Percentiles rank a stretch among this genome's conserved stretches.
phyloP scores from a whole-genome alignment of 2,329 filamentous ascomycete genomes.

The Scleromitrula shiraiana region DNA sequence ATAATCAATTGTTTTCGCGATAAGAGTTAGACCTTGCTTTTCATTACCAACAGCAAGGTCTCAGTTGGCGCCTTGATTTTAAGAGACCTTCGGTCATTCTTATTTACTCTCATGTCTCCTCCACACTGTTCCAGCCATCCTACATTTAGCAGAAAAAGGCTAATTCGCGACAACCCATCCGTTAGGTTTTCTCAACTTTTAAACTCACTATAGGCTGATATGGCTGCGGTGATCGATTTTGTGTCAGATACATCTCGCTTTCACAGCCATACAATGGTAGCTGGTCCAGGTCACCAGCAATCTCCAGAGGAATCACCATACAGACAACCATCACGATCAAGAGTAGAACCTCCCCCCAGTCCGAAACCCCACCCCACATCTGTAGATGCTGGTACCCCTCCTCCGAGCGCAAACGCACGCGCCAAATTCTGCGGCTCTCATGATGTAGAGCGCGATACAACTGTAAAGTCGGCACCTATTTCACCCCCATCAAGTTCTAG shows the following conservation, averaged over 20 bases:
- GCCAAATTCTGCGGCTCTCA: slow-evolving; percentile 11
- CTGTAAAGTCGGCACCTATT: slow-evolving; percentile 18
- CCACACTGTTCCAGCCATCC: slow-evolving; percentile 1
- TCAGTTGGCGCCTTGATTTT: neutral
- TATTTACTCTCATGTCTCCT: slow-evolving; percentile 1
- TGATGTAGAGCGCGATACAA: slow-evolving; percentile 9
- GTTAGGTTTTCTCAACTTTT: slow-evolving; percentile 18
- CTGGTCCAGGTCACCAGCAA: slow-evolving; percentile 35
- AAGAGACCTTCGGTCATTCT: neutral
- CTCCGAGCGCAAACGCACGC: slow-evolving; percentile 17
- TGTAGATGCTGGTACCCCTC: slow-evolving; percentile 18
- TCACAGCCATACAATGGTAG: slow-evolving; percentile 53
- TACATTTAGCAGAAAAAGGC: slow-evolving; percentile 6
- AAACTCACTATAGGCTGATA: slow-evolving; percentile 32
- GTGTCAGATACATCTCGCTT: slow-evolving; percentile 64
- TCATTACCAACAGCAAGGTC: neutral
- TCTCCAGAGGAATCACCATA: slow-evolving; percentile 37
- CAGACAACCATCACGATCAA: slow-evolving; percentile 22
- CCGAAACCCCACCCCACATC: slow-evolving; percentile 20
- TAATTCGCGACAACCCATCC: slow-evolving; percentile 18
- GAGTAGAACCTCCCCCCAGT: slow-evolving; percentile 24
- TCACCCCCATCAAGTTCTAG: slow-evolving; percentile 27
- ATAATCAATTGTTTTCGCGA: slow-evolving; percentile 2
- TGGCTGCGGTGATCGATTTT: slow-evolving; percentile 64
- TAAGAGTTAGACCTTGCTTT: slow-evolving; percentile 4